These are phyloP conservation scores for Amanita pallidorosea DNA, from an alignment of 768 basidiomycete genomes.

Conservation along the genomic window DNA sequence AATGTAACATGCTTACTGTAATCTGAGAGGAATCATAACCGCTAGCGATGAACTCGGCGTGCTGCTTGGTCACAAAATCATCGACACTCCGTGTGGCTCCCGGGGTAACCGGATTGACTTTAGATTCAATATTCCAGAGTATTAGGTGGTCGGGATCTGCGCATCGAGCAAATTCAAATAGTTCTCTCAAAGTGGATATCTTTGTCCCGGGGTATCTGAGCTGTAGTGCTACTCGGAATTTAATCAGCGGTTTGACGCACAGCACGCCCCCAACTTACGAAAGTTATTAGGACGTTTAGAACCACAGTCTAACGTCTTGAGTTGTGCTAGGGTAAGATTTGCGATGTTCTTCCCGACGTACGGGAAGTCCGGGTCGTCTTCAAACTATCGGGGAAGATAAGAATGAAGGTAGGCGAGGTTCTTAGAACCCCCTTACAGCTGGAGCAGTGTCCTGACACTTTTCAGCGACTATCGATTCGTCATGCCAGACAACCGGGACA, in stretches of 20 bases:
- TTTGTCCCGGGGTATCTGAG: conserved; percentile 55
- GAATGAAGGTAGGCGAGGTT: not conserved
- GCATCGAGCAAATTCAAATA: conserved; percentile 69
- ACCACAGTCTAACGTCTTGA: conserved; percentile 76
- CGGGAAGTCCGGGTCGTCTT: conserved; percentile 51
- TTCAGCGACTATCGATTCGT: conserved; percentile 46
- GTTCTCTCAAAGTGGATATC: conserved; percentile 62
- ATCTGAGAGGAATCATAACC: conserved; percentile 49
- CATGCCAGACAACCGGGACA: conserved; percentile 73
- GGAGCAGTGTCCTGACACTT: conserved; percentile 68
- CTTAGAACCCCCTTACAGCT: conserved; percentile 24
- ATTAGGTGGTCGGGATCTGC: conserved; percentile 54
- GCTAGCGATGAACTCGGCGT: conserved; percentile 45
- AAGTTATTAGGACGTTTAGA: conserved; percentile 48
- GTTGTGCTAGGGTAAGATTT: conserved; percentile 69
- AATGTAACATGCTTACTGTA: conserved; percentile 32
- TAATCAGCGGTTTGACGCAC: not conserved
- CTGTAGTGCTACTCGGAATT: conserved; percentile 38
- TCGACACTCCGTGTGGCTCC: conserved; percentile 41
- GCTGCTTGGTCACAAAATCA: conserved; percentile 54
- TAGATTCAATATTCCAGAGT: conserved; percentile 73
- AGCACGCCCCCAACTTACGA: conserved; percentile 30
- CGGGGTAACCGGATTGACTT: conserved; percentile 46
- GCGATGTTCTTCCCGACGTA: conserved; percentile 70
- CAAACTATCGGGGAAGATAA: conserved; percentile 26